Conservation (phyloP, 495 filamentous ascomycete genomes). For the Margaritispora aquatica region DNA sequence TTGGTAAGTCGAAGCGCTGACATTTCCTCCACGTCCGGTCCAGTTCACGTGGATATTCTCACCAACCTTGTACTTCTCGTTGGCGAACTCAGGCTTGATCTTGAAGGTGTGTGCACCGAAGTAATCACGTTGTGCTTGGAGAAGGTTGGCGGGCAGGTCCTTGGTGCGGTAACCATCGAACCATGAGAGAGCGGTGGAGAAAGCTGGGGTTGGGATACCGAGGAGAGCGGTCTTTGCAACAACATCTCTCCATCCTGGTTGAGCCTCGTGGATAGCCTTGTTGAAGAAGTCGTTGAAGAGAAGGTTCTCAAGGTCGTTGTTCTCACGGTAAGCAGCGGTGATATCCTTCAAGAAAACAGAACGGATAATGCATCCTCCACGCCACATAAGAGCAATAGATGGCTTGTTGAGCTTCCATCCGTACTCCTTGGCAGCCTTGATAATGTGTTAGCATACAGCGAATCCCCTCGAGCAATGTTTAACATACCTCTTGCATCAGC, state of each 20-base stretch:
- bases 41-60: constrained; percentile 98
- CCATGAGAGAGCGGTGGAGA: constrained; percentile 93
- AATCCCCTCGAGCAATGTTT: constrained; percentile 7
- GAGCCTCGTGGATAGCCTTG: constrained; percentile 93
- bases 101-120: constrained; percentile 98
- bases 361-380: constrained; percentile 99
- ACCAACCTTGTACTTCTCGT: constrained; percentile 73
- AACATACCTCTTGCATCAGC: constrained; percentile 93
- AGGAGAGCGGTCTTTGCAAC: constrained; percentile 86
- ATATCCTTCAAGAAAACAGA: constrained; percentile 99
- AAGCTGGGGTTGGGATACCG: constrained; percentile 91
- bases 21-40: constrained; percentile 95
- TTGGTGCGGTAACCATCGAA: constrained; percentile 97
- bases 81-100: constrained; percentile 89
- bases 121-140: constrained; percentile 99
- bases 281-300: constrained; percentile 99
- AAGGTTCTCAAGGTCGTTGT: constrained; percentile 95
- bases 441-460: constrained; percentile 15
- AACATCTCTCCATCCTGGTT: constrained; percentile 92
- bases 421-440: constrained; percentile 94
- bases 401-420: constrained; percentile 99
- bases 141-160: constrained; percentile 92
- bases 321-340: constrained; percentile 88
- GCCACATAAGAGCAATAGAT: constrained; percentile 99
- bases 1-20: constrained; percentile 94